Percentiles rank a stretch among this genome's conserved stretches.
Conservation (phyloP, 768 basidiomycete species). For the Panellus pusillus region DNA sequence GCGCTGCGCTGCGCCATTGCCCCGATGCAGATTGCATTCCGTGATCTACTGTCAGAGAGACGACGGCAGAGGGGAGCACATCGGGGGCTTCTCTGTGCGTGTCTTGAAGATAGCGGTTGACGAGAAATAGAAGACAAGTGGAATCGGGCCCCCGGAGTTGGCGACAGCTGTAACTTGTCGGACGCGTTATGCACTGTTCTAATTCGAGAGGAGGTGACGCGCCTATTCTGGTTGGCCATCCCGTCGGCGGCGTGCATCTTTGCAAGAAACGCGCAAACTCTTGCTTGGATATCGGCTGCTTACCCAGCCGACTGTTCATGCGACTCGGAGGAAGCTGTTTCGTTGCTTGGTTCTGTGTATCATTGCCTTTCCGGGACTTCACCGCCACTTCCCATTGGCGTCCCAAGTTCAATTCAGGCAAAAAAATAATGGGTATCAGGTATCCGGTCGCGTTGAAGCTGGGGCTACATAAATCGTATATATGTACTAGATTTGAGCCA, state of each 20-base stretch:
- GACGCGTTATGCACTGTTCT: background rate
- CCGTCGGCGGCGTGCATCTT: conserved; percentile 46
- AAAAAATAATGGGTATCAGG: no score
- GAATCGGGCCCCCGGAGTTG: conserved; percentile 87
- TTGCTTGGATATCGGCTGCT: conserved; percentile 3
- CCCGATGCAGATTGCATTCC: conserved; percentile 58
- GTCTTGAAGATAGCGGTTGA: conserved; percentile 45
- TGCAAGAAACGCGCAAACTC: conserved; percentile 18
- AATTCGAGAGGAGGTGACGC: conserved; percentile 5
- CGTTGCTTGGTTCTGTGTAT: no score
- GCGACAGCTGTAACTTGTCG: conserved; percentile 54
- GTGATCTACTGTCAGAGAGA: conserved; percentile 73
- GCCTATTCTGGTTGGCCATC: conserved; percentile 54
- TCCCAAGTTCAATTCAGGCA: no score
- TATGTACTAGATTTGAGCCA: background rate
- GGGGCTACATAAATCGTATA: conserved; percentile 9
- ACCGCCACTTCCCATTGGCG: no score
- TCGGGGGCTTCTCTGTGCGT: background rate
- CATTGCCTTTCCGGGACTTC: no score
- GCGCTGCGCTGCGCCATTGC: conserved; percentile 55
- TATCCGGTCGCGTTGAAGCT: background rate
- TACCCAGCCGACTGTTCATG: no score
- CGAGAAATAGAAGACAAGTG: conserved; percentile 70
- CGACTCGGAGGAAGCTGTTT: no score
- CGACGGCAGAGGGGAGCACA: conserved; percentile 28